A percentile compares a stretch with the other conserved stretches of the same genome.
Conservation (phyloP, 1,284 basidiomycete species). For the Lignosus rhinocerotis region DNA sequence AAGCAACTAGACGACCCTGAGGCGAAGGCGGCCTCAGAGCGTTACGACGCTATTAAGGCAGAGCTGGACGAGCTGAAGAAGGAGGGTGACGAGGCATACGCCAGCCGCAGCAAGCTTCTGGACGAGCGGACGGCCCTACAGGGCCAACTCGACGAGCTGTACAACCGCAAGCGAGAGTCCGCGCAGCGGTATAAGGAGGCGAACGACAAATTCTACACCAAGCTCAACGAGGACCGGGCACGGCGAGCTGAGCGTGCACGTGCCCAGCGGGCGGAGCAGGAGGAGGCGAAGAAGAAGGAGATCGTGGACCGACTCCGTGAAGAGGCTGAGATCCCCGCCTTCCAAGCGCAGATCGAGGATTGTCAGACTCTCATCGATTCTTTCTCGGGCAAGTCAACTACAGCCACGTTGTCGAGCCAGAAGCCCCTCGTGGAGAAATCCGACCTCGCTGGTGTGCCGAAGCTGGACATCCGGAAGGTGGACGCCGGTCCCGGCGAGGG, state of each 20-base stretch:
- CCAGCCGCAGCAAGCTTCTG: conserved; percentile 81
- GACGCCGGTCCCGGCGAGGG: conserved; percentile 67
- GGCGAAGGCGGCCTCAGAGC: conserved; percentile 78
- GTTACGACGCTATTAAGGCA: conserved; percentile 80
- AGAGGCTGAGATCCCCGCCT: conserved; percentile 90
- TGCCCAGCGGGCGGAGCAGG: conserved; percentile 82
- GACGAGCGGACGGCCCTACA: conserved; percentile 85
- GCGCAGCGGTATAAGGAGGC: conserved; percentile 73
- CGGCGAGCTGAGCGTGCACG: conserved; percentile 80
- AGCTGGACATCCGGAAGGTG: conserved; percentile 85
- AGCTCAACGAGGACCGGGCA: conserved; percentile 83
- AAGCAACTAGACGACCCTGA: conserved; percentile 92
- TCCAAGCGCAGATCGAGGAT: conserved; percentile 93
- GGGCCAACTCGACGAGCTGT: conserved; percentile 73
- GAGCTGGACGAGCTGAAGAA: conserved; percentile 89
- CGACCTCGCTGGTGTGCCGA: conserved; percentile 74
- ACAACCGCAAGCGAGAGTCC: conserved; percentile 78
- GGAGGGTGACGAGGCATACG: conserved; percentile 84
- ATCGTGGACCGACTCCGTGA: conserved; percentile 83
- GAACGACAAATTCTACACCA: conserved; percentile 79
- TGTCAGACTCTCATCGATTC: conserved; percentile 93
- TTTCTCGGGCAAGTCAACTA: conserved; percentile 75
- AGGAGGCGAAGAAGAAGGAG: conserved; percentile 83
- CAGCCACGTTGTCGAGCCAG: conserved; percentile 41
- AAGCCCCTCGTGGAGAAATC: conserved; percentile 38